Conservation (phyloP, 768 basidiomycete genomes). For the Sutorius australiensis region DNA sequence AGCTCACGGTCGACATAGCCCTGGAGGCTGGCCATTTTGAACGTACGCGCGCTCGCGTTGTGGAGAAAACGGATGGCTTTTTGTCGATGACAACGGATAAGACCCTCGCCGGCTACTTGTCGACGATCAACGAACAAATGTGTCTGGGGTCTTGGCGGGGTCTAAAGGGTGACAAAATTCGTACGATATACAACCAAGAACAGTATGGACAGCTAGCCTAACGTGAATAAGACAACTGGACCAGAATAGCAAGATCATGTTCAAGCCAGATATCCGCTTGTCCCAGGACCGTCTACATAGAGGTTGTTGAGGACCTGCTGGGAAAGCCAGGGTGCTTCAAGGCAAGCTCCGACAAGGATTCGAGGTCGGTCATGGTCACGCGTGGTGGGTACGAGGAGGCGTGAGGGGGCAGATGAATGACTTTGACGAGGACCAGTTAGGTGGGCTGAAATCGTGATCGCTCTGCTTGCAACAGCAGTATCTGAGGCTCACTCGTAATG, state of each 20-base stretch:
- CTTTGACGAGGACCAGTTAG: background rate
- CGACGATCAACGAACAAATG: background rate
- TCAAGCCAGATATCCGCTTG: background rate
- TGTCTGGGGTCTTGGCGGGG: background rate
- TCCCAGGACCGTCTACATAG: background rate
- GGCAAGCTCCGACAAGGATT: background rate
- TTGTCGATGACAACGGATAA: background rate
- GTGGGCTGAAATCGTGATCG: background rate
- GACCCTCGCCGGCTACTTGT: background rate
- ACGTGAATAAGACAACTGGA: background rate
- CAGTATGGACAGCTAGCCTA: background rate
- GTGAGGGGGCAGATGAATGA: background rate
- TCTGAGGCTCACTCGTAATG: background rate
- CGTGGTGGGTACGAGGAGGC: background rate
- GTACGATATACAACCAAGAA: too few relatives aligned
- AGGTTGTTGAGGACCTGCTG: background rate
- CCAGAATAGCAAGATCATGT: too few relatives aligned
- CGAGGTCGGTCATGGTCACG: background rate
- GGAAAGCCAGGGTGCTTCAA: background rate
- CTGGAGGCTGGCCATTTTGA: conserved; percentile 79
- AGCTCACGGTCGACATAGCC: conserved; percentile 84
- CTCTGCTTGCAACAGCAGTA: background rate
- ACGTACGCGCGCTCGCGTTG: conserved; percentile 16
- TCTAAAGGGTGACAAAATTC: background rate
- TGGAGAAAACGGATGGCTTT: conserved; percentile 2